Evolutionary conservation across 1,284 basidiomycete species (phyloP).

Genomic region (Trichosporon ovoides): DNA sequence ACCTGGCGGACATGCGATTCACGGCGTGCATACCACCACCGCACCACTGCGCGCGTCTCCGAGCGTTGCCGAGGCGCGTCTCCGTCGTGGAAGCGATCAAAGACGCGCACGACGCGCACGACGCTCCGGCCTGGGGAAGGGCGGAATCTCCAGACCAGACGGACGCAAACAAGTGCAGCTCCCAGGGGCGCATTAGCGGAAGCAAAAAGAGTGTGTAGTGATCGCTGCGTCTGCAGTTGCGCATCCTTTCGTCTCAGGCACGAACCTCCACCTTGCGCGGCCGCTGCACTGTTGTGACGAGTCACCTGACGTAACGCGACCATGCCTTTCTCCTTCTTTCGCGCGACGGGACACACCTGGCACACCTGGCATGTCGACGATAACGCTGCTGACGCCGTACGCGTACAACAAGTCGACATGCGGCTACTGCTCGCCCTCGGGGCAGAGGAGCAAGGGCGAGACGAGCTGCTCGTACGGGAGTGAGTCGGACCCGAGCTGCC

Average conservation of each 20-base stretch:
- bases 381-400: slow-evolving; percentile 34
- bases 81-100: too few relatives aligned
- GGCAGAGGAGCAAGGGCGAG: slow-evolving; percentile 31
- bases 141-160: too few relatives aligned
- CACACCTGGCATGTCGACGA: slow-evolving; percentile 14
- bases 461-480: slow-evolving; percentile 48
- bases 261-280: background rate
- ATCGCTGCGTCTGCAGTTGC: too few relatives aligned
- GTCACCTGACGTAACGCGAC: background rate
- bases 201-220: too few relatives aligned
- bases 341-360: background rate
- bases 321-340: background rate
- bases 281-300: background rate
- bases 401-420: slow-evolving; percentile 47
- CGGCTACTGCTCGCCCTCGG: slow-evolving; percentile 51
- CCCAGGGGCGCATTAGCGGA: too few relatives aligned
- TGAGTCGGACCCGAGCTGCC: slow-evolving; percentile 22
- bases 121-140: too few relatives aligned
- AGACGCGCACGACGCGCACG: too few relatives aligned
- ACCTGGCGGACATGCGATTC: too few relatives aligned
- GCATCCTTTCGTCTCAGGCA: background rate
- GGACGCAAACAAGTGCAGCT: too few relatives aligned
- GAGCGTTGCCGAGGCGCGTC: too few relatives aligned
- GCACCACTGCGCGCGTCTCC: too few relatives aligned
- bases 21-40: too few relatives aligned